Conservation (phyloP, 1,139 yeast genomes). For the Suhomyces yuchorum region DNA sequence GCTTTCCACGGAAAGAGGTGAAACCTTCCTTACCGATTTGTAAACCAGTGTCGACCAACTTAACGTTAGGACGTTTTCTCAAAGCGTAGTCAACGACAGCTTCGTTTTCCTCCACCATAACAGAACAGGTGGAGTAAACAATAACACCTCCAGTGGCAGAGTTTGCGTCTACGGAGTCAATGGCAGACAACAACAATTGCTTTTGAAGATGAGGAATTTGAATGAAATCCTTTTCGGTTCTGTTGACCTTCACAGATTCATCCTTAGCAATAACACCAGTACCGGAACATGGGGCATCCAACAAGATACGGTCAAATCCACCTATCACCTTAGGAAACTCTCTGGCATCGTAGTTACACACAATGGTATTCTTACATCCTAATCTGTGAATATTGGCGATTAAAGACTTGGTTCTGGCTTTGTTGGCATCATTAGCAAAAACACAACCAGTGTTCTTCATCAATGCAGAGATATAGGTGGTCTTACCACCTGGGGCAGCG, state of each 20-base stretch:
- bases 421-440: slow-evolving; percentile 96
- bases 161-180: slow-evolving; percentile 93
- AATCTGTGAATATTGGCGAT: slow-evolving; percentile 97
- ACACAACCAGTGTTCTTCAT: slow-evolving; percentile 98
- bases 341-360: slow-evolving; percentile 96
- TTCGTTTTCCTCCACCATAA: slow-evolving; percentile 97
- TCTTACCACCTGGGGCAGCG: slow-evolving; percentile 99
- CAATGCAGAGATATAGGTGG: slow-evolving; percentile 92
- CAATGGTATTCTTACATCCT: slow-evolving; percentile 95
- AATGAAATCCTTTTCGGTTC: slow-evolving; percentile 95
- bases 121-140: slow-evolving; percentile 97
- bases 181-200: slow-evolving; percentile 89
- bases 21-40: slow-evolving; percentile 96
- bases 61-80: slow-evolving; percentile 94
- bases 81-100: slow-evolving; percentile 98
- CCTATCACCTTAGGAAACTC: slow-evolving; percentile 98
- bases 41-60: slow-evolving; percentile 90
- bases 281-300: slow-evolving; percentile 99
- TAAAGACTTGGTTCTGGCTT: slow-evolving; percentile 91
- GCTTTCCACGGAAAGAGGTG: slow-evolving; percentile 90
- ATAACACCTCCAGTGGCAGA: slow-evolving; percentile 91
- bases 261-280: slow-evolving; percentile 99
- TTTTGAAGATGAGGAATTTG: slow-evolving; percentile 97
- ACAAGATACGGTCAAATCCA: slow-evolving; percentile 90
- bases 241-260: slow-evolving; percentile 88